Base-by-base conservation (phyloP, 371 early-diverging fungal genomes). In the Blakeslea trispora region DNA sequence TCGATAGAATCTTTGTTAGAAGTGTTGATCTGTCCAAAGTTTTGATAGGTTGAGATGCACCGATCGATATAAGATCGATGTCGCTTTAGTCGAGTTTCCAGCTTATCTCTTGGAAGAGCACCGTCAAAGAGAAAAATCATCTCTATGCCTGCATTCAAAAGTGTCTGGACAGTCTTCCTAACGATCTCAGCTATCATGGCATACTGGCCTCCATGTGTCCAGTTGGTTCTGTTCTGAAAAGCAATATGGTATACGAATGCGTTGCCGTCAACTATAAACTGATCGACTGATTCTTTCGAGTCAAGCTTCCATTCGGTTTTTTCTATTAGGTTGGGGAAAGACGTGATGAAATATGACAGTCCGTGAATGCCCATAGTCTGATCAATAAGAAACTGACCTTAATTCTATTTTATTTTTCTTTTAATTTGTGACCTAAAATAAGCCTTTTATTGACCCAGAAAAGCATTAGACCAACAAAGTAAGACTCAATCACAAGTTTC, bases 211-310 rank as follows among this genome's bases (percentile, higher is more conserved):
- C 85, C 85, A 64, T 79, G 75, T 15, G 72, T 68, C 85, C 85
- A 84, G 53, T 81, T 68, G 21, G 66, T 61, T 43, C 68, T 57
- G 10, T 75, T 63, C 50, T 64, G 22, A 58, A 66, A 71, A n/a
- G 81, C 82, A 37, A 72, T 69, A 53, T 78, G 75, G 43, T 82
- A 75, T 14, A 80, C 76, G 66, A 77, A 84, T 3, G 85, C 85
- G 54, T 82, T 82, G 48, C 85, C 85, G 48, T 84, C 85, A 17
- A 84, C 51, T 17, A 84, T 68, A 55, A 82, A 81, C 18, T 60
- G 59, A 34, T 69, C 68, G 2, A 15, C 8, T 1, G 45, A 11
- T n/a, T 49, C 17, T 8, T 13, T 7, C 8, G 43, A 39, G 21
- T 31, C 24, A 24, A 42, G 45, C 23, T 39, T 44, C 63, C 52